phyloP scores from a whole-genome alignment of 768 basidiomycete species.

The Royoungia palumana region DNA sequence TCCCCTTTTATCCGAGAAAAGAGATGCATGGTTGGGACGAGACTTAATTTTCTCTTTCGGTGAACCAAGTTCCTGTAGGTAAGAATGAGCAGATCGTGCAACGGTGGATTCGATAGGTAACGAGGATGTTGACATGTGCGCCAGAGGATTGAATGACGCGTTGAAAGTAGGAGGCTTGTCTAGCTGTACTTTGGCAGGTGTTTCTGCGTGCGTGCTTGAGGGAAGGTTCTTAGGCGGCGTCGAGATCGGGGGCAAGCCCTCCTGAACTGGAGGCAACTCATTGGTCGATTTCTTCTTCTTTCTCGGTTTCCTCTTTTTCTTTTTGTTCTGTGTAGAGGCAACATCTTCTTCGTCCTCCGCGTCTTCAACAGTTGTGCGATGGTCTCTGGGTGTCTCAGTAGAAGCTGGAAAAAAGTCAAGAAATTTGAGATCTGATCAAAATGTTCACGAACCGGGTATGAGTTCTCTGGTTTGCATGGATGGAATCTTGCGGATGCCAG shows the following conservation, averaged over 20 bases:
- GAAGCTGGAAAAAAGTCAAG: conserved; percentile 10
- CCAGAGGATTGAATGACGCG: conserved; percentile 18
- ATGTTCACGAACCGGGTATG: conserved; percentile 9
- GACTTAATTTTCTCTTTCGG: conserved; percentile 70
- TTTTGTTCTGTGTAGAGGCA: conserved; percentile 36
- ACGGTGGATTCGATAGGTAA: conserved; percentile 46
- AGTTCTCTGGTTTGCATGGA: conserved; percentile 9
- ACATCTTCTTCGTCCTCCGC: conserved; percentile 62
- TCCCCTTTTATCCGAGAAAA: conserved; percentile 44
- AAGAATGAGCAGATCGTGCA: conserved; percentile 70
- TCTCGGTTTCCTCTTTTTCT: conserved; percentile 65
- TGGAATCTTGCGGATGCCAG: conserved; percentile 9
- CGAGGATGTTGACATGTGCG: conserved; percentile 37
- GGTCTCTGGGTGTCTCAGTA: conserved; percentile 33
- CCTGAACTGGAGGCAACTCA: conserved; percentile 22
- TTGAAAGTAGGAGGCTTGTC: conserved; percentile 11
- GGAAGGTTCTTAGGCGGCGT: conserved; percentile 18
- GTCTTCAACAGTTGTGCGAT: conserved; percentile 59
- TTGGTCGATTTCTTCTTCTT: conserved; percentile 52
- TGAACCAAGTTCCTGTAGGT: conserved; percentile 51
- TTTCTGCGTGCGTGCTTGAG: conserved; percentile 20
- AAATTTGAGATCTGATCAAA: not conserved
- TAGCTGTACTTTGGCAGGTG: conserved; percentile 20
- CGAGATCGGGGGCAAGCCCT: conserved; percentile 14
- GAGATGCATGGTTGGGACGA: conserved; percentile 54